Evolutionary conservation across 139 green algal genomes (phyloP).

Genomic region (Chlorella sp.): DNA sequence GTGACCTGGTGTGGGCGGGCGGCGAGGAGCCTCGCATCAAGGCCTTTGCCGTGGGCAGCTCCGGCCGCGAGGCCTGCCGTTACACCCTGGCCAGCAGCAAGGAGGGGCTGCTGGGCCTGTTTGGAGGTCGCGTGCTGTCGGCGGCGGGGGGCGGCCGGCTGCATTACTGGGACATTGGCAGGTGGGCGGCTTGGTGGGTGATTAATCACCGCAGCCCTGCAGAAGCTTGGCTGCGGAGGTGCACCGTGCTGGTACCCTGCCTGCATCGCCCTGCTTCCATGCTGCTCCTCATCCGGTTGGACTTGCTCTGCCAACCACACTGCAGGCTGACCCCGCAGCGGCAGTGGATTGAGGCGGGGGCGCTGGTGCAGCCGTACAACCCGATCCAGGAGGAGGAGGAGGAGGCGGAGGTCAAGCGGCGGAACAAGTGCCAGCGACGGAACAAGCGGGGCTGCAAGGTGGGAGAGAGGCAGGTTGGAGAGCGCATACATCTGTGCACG

Average conservation of each 20-base stretch:
- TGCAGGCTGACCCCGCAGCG: not conserved
- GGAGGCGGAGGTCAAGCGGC: not conserved
- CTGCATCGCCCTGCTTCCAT: not conserved
- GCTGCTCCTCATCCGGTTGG: not conserved
- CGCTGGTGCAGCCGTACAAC: too few relatives aligned
- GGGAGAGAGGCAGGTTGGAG: too few relatives aligned
- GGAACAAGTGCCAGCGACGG: too few relatives aligned
- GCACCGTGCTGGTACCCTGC: not conserved
- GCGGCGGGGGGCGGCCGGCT: not conserved
- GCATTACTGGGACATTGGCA: not conserved
- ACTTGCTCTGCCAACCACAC: not conserved
- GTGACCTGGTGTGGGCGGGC: not conserved
- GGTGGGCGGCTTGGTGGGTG: not conserved
- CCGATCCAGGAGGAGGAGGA: not conserved
- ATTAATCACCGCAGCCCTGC: not conserved
- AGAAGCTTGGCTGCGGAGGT: not conserved
- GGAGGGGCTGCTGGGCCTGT: not conserved
- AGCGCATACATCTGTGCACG: too few relatives aligned
- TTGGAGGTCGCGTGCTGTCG: not conserved
- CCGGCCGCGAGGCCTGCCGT: not conserved
- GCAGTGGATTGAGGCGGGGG: not conserved
- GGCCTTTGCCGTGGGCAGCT: not conserved
- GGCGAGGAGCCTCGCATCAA: not conserved
- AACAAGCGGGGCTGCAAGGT: too few relatives aligned
- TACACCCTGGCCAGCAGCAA: not conserved